A percentile compares a stretch with the other conserved stretches of the same genome.
Evolutionary conservation across 805 yeast species (phyloP).

Genomic region (Starmerella ratchasimensis): DNA sequence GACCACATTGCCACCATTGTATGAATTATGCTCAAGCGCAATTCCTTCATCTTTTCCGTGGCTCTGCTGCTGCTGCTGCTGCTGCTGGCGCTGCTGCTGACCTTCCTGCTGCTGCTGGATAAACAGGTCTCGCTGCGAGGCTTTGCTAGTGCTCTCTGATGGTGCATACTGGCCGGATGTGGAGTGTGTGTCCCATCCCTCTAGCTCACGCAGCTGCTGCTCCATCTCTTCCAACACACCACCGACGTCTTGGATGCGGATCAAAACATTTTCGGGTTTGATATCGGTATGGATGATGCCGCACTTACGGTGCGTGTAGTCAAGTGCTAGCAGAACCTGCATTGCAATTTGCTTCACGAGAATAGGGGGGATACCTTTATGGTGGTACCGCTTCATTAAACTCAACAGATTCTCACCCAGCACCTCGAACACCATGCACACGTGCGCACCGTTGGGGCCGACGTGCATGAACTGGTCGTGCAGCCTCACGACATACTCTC

Average conservation of each 20-base stretch:
- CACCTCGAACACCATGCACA: constrained; percentile 95
- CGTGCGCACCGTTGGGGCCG: constrained; percentile 87
- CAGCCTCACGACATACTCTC: constrained; percentile 62
- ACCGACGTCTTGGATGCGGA: constrained; percentile 75
- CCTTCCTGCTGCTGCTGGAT: constrained; percentile 1
- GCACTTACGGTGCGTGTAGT: constrained; percentile 55
- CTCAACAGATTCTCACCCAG: constrained; percentile 87
- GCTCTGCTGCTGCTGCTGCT: not conserved
- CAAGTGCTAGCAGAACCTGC: constrained; percentile 59
- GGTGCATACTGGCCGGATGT: not conserved
- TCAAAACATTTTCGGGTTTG: constrained; percentile 62
- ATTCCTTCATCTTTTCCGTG: too few species aligned
- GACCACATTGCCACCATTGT: not conserved
- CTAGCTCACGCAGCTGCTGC: not conserved
- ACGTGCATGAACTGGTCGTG: constrained; percentile 72
- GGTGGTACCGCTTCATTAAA: constrained; percentile 61
- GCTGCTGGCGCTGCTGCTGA: constrained; percentile 21
- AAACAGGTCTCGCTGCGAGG: not conserved
- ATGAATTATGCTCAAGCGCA: too few species aligned
- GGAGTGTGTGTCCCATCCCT: not conserved
- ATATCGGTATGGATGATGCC: constrained; percentile 65
- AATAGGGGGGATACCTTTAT: constrained; percentile 62
- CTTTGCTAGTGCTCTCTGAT: not conserved
- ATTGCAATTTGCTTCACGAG: constrained; percentile 72
- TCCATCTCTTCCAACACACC: constrained; percentile 46